Evolutionary conservation across 2,329 filamentous ascomycete genomes (phyloP).

Genomic region (Colletotrichum acutatum): DNA sequence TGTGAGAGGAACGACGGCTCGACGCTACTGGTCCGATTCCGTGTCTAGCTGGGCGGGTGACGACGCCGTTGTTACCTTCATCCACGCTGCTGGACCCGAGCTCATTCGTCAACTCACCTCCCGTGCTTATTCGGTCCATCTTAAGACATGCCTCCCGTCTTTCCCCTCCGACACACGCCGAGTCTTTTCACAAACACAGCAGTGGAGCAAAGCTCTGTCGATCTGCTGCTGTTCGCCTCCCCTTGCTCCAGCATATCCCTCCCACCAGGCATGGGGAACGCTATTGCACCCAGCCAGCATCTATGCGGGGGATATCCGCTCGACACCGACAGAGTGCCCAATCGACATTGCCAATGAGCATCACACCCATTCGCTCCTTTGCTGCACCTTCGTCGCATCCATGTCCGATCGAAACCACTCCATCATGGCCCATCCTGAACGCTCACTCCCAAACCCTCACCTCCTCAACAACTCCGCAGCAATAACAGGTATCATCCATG

Average conservation of each 20-base stretch:
- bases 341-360: conserved; percentile 2
- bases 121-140: conserved; percentile 25
- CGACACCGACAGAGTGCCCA: conserved; percentile 4
- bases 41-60: conserved; percentile 2
- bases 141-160: conserved; percentile 22
- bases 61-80: conserved; percentile 12
- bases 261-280: conserved; percentile 25
- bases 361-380: not conserved
- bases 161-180: conserved; percentile 9
- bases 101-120: conserved; percentile 17
- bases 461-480: conserved; percentile 20
- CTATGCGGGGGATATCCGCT: conserved; percentile 33
- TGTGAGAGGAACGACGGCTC: conserved; percentile 2
- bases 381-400: conserved; percentile 24
- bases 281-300: conserved; percentile 19
- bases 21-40: conserved; percentile 21
- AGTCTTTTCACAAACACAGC: conserved; percentile 6
- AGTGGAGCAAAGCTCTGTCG: conserved; percentile 20
- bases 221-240: conserved; percentile 21
- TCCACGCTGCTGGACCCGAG: conserved; percentile 31
- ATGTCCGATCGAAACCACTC: conserved; percentile 28
- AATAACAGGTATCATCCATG: conserved; percentile 29
- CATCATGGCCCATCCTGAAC: conserved; percentile 12
- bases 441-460: conserved; percentile 4
- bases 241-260: conserved; percentile 19